Percentiles rank a stretch among this genome's conserved stretches.
phyloP scores from a whole-genome alignment of 2,329 filamentous ascomycete genomes.

The Trichoderma brevicompactum region DNA sequence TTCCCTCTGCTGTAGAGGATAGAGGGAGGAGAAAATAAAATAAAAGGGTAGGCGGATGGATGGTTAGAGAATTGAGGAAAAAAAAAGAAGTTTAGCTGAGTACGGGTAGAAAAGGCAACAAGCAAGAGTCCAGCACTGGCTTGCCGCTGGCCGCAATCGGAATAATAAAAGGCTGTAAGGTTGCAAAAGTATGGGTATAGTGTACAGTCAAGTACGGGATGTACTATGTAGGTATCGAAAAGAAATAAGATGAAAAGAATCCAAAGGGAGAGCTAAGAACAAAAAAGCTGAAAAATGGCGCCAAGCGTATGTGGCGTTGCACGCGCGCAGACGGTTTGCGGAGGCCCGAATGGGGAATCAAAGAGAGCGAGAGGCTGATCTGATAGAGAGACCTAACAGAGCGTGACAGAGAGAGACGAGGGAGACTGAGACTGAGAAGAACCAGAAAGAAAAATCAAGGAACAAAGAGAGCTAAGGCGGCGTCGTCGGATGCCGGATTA shows the following conservation, averaged over 20 bases:
- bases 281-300: conserved; percentile 15
- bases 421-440: conserved; percentile 7
- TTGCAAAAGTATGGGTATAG: conserved; percentile 8
- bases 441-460: conserved; percentile 19
- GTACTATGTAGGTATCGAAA: conserved; percentile 23
- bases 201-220: background rate
- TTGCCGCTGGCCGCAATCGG: conserved; percentile 25
- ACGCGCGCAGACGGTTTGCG: conserved; percentile 21
- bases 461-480: conserved; percentile 22
- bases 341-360: conserved; percentile 13
- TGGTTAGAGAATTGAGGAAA: background rate
- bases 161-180: conserved; percentile 20
- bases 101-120: conserved; percentile 9
- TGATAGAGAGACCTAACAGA: conserved; percentile 20
- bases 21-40: background rate
- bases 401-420: conserved; percentile 12
- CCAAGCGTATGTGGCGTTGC: conserved; percentile 25
- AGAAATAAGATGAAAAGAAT: conserved; percentile 13
- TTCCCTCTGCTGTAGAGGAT: background rate
- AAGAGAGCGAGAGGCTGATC: conserved; percentile 20
- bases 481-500: conserved; percentile 25
- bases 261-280: conserved; percentile 19
- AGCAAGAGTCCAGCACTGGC: conserved; percentile 28
- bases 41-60: background rate
- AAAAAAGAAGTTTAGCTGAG: background rate